Evolutionary conservation across 1,284 basidiomycete genomes (phyloP).

Genomic region (Apiotrichum montevideense): DNA sequence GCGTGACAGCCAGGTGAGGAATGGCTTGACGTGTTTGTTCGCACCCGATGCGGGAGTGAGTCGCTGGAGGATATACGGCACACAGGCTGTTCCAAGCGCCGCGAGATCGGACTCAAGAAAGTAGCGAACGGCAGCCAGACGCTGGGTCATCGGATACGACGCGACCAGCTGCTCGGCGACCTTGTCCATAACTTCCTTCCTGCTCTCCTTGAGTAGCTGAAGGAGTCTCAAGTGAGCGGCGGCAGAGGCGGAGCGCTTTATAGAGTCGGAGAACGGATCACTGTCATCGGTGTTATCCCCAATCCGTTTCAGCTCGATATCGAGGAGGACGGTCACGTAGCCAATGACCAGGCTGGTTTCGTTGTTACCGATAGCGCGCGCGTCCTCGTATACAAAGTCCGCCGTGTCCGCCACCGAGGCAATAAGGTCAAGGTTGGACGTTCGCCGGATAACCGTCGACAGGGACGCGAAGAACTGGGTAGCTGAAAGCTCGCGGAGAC

Average conservation of each 20-base stretch:
- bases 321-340: constrained; percentile 20
- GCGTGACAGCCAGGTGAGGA: constrained; percentile 24
- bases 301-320: constrained; percentile 15
- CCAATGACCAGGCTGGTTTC: constrained; percentile 9
- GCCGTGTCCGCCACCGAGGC: constrained; percentile 1
- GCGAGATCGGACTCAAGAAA: constrained; percentile 15
- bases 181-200: background rate
- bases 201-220: background rate
- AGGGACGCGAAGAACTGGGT: constrained; percentile 23
- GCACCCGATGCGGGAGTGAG: constrained; percentile 5
- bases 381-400: constrained; percentile 4
- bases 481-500: constrained; percentile 23
- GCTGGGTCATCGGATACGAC: constrained; percentile 1
- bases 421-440: constrained; percentile 8
- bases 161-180: constrained; percentile 1
- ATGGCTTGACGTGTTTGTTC: constrained; percentile 9
- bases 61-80: constrained; percentile 16
- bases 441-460: constrained; percentile 10
- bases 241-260: background rate
- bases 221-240: background rate
- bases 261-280: background rate
- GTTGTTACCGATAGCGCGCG: constrained; percentile 1
- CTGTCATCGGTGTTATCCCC: background rate
- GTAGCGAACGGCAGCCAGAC: background rate
- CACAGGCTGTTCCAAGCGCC: constrained; percentile 1